Conservation (phyloP, 2,329 filamentous ascomycete species). For the Parastagonospora avenae region DNA sequence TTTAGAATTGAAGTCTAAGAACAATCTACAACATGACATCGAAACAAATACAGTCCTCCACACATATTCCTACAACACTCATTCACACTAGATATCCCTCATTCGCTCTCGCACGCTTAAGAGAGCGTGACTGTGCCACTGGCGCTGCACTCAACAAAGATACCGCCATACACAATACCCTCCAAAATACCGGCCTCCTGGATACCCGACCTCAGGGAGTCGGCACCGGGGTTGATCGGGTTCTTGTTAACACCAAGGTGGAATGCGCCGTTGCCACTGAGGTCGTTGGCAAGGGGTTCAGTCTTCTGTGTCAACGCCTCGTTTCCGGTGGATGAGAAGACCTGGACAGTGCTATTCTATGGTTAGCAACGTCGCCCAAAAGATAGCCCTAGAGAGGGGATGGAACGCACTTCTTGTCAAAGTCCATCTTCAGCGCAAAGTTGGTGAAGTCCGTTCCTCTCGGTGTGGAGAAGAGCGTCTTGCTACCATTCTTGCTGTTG, state of each 20-base stretch:
- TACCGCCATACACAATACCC: conserved; percentile 17
- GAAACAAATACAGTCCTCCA: no score
- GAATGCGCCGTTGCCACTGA: conserved; percentile 17
- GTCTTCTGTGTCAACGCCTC: conserved; percentile 11
- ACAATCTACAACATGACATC: no score
- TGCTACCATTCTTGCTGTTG: conserved; percentile 11
- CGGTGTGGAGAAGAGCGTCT: conserved; percentile 14
- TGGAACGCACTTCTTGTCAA: neutral
- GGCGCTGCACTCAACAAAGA: conserved; percentile 18
- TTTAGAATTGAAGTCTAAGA: no score
- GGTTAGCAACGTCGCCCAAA: neutral
- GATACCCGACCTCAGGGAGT: conserved; percentile 14
- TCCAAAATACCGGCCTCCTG: conserved; percentile 18
- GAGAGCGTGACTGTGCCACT: conserved; percentile 11
- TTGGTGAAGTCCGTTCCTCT: conserved; percentile 15
- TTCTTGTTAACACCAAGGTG: conserved; percentile 25
- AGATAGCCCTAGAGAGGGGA: no score
- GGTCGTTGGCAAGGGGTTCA: conserved; percentile 14
- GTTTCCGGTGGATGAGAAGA: conserved; percentile 18
- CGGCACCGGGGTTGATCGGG: conserved; percentile 15
- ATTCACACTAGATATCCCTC: no score
- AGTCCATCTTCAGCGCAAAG: conserved; percentile 19
- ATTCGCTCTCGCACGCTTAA: neutral
- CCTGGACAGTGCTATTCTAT: conserved; percentile 15
- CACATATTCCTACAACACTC: no score